A percentile compares a stretch with the other conserved stretches of the same genome.
phyloP scores from a whole-genome alignment of 2,329 filamentous ascomycete species.

The Aspergillus sp. region DNA sequence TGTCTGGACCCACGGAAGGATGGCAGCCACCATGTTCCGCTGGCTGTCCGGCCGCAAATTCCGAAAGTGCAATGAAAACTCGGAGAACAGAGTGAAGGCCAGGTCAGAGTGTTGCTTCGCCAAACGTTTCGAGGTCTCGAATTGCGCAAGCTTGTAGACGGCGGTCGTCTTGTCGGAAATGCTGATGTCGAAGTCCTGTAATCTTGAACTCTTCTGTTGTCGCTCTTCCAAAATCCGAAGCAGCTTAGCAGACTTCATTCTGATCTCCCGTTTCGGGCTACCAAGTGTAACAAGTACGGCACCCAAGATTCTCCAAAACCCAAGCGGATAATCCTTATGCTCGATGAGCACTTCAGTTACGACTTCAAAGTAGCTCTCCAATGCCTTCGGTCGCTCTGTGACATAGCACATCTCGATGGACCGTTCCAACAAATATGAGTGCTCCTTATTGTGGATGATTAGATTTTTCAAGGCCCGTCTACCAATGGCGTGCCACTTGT shows the following conservation, averaged over 20 bases:
- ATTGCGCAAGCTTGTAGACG: conserved; percentile 96
- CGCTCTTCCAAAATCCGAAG: conserved; percentile 80
- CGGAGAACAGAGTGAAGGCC: conserved; percentile 92
- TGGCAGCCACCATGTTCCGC: conserved; percentile 89
- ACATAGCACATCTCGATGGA: conserved; percentile 91
- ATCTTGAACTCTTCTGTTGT: conserved; percentile 81
- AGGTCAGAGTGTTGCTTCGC: conserved; percentile 85
- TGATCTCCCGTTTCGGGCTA: conserved; percentile 84
- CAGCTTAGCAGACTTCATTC: conserved; percentile 82
- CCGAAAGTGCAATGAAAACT: conserved; percentile 92
- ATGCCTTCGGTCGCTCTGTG: conserved; percentile 74
- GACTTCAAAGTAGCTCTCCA: conserved; percentile 94
- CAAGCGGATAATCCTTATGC: conserved; percentile 75
- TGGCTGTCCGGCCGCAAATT: conserved; percentile 79
- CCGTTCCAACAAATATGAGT: conserved; percentile 80
- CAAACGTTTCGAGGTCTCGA: conserved; percentile 89
- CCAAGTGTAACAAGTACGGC: conserved; percentile 90
- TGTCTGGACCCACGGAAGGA: conserved; percentile 93
- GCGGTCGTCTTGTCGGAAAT: conserved; percentile 98
- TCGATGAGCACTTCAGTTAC: conserved; percentile 85
- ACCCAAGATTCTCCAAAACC: conserved; percentile 88
- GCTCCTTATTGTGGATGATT: conserved; percentile 85
- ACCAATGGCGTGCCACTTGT: conserved; percentile 88
- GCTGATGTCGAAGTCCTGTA: conserved; percentile 97
- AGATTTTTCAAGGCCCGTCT: conserved; percentile 85